Base-by-base conservation (phyloP, 345 rosid species). In the Sisymbrium altissimum region DNA sequence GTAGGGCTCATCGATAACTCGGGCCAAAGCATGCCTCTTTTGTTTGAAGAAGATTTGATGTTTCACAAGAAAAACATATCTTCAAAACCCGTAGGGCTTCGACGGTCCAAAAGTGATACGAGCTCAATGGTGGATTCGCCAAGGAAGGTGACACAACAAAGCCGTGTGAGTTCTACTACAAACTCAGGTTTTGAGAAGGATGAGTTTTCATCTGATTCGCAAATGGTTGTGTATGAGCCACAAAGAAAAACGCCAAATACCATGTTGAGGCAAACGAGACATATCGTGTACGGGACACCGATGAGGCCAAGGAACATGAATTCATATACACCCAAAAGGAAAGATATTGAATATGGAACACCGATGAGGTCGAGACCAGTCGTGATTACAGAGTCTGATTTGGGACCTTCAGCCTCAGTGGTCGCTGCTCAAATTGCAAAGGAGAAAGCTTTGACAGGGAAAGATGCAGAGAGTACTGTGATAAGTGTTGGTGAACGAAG, bases 321-420 rank as follows among this genome's bases (percentile, higher is more conserved):
- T 8, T 40, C 71, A n/a, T 73, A 55, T 60, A 74, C 73, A 1
- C 81, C 81, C 0, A 78, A 73, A 48, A 73, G 73, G n/a, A 67
- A 73, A 8, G 38, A 1, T 14, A 50, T 73, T 11, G 81, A 78
- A 38, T 68, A 73, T 48, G 81, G 81, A 56, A 76, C 78, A 66
- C 84, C 80, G 33, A 74, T 75, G 74, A 79, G 76, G 18, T 70
- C 78, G 0, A 82, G 76, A 17, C 77, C 73, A 2, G 3, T 76
- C 1, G 64, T 85, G 10, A 77, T 77, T 48, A 86, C 94, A 1
- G 87, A 86, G 29, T 88, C 97, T 0, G 97, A 94, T 21, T 55
- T 89, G 36, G 98, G 97, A 1, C 97, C 97, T 1, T 91, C 97
- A 1, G 85, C 97, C 0, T 94, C 97, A 1, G 98, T 88, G 70